Evolutionary conservation across 768 basidiomycete genomes (phyloP), one percentile per base, ranked within the genome.

Genomic region (Pholiota molesta): DNA sequence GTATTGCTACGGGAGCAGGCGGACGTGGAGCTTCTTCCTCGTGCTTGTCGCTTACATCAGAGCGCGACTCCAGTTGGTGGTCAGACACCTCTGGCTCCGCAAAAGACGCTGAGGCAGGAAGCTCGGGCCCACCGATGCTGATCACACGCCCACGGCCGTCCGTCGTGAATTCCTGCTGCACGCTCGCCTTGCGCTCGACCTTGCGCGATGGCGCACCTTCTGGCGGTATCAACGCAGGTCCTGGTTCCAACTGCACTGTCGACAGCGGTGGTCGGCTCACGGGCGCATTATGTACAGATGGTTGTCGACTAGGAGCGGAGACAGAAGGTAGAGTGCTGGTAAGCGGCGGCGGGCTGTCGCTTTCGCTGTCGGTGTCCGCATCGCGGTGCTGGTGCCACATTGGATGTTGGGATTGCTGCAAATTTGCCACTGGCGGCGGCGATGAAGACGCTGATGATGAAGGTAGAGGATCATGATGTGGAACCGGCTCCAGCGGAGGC

Each of bases 141-240:
- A 60, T 60, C 11, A 60, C 59, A 8, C 59, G 59, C 5, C 59
- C 59, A 9, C 59, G 59, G 2, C 59, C 59, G 29, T 60, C 59
- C 29, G 59, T 60, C 16, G 59, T 60, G 13, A 60, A 60, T 19
- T 60, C 59, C 39, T 54, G 39, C 40, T 60, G 26, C 8, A 9
- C 29, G 11, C 16, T 21, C 39, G 42, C 19, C 14, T 28, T 37
- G 16, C 37, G 52, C 37, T 31, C 28, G 35, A 5, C 45, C 45
- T 44, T 23, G 23, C 42, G 16, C 5, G 53, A 39, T n/a, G n/a
- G 21, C 9, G 19, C 7, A 16, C 31, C 10, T 35, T 54, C 53
- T 16, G 33, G 35, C 9, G 19, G 13, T n/a, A 5, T 31, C 33
- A 4, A 8, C 2, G 5, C 31, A 37, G 53, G 35, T 11, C 14